phyloP scores from a whole-genome alignment of 2,329 filamentous ascomycete species.

The Chrysoporthe deuterocubensis region DNA sequence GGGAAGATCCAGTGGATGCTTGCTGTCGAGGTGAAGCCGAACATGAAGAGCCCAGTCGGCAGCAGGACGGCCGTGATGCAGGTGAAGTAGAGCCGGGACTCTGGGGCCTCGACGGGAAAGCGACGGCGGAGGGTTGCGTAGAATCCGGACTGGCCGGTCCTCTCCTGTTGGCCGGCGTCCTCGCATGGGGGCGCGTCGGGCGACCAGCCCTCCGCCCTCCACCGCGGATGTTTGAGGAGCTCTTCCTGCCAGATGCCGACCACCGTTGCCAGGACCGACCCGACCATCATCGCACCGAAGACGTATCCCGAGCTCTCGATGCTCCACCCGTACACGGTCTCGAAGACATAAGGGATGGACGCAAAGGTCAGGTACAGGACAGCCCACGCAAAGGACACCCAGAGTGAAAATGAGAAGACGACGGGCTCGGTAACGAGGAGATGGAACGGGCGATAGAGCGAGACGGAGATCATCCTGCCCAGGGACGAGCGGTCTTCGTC shows the following conservation, averaged over 20 bases:
- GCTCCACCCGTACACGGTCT: constrained; percentile 68
- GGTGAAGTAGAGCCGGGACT: constrained; percentile 81
- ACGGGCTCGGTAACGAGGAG: constrained; percentile 77
- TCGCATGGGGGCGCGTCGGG: constrained; percentile 10
- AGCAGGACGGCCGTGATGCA: constrained; percentile 77
- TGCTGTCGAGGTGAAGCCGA: constrained; percentile 70
- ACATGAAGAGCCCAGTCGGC: constrained; percentile 80
- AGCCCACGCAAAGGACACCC: constrained; percentile 90
- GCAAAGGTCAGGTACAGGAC: constrained; percentile 85
- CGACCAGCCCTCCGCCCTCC: constrained; percentile 39
- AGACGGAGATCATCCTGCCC: constrained; percentile 71
- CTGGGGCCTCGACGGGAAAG: constrained; percentile 63
- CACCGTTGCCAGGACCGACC: constrained; percentile 66
- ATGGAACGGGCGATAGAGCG: constrained; percentile 77
- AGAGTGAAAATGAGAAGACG: constrained; percentile 85
- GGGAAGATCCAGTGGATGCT: constrained; percentile 74
- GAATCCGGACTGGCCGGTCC: constrained; percentile 37
- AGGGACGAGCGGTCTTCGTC: constrained; percentile 77
- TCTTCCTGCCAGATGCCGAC: constrained; percentile 75
- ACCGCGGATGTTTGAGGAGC: constrained; percentile 55
- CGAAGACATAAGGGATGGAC: constrained; percentile 79
- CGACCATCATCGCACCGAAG: constrained; percentile 74
- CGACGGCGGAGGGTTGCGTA: constrained; percentile 51
- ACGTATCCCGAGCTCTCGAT: constrained; percentile 70
- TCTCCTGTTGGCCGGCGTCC: constrained; percentile 31